Base-by-base conservation (phyloP, 441 rosid species). In the Erodium moschatum region DNA sequence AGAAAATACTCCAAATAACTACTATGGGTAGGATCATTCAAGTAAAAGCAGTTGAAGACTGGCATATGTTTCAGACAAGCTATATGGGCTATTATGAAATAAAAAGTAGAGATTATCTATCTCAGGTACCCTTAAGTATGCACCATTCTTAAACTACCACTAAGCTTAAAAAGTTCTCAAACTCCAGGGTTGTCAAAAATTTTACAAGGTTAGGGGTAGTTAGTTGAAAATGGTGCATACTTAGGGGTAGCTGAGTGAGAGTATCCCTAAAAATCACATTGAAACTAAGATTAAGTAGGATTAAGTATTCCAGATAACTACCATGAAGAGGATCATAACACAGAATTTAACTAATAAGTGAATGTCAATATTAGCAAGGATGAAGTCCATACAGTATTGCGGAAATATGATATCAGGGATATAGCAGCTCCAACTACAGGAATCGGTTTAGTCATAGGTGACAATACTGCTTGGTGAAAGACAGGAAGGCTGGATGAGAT, bases 401-500 rank as follows among this genome's bases (percentile, higher is more conserved):
- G 84, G 71, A 78, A 80, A 78, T 83, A 91, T 61, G 97, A 91
- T 69, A 84, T 80, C 86, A 93, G 81, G 69, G 98, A 93, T 61
- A 85, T 72, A 77, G 83, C 80, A 73, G 96, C 93, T 66, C 88
- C 81, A 81, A 81, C 84, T 78, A 89, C 88, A 76, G 97, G 84
- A 79, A 85, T 74, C 65, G 88, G 88, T 81, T 89, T 88, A 60
- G 84, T 78, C 69, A 87, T 81, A 65, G 91, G 78, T 74, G 96
- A 93, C 75, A 90, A 81, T 78, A 89, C 73, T 56, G 88, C 89
- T 80, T 87, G 97, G 80, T 85, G 89, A 79, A 89, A 86, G 75
- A 87, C 64, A 5, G 92, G 76, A 75, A 87, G 79, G 77, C 80
- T 80, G 64, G 84, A 75, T 58, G 84, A 75, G 48, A 78, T 63